Evolutionary conservation across 164 flowering plant species (phyloP), one percentile per base, ranked within the genome.

Genomic region (Warburgia ugandensis): DNA sequence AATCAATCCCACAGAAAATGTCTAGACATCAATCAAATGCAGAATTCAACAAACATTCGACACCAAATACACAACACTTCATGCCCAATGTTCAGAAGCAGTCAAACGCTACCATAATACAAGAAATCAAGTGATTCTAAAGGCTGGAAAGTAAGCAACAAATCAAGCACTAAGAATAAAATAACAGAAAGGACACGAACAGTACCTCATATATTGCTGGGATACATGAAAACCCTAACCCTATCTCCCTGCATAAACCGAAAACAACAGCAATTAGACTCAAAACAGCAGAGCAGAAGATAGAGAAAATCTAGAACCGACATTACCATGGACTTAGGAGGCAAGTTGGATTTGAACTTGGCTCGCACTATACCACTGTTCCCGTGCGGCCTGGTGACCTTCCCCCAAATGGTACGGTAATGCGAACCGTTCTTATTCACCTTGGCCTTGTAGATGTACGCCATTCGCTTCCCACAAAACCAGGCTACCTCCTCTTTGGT

Each of bases 191-290:
- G n/a, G n/a, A n/a, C n/a, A n/a, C n/a, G n/a, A 45, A 26, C 6
- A 7, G 22, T 26, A 22, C 40, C 26, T 80, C 50, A 83, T 14
- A 83, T 76, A 51, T 76, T 78, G 81, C 92, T 84, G 8, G 84
- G 94, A 59, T 81, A 84, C 94, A 84, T 79, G 63, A 81, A 76
- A 27, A 84, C 94, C 50, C 88, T 60, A 23, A 84, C 86, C 54
- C 66, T 76, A 30, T 45, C 67, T 36, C 88, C 94, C 92, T 84
- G 72, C 63, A 17, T 9, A 31, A 26, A 29, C 4, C 11, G 14
- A 29, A 16, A 7, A 12, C 14, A n/a, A 31, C 12, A 16, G 26
- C 25, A 46, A 19, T 45, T 20, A 27, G n/a, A 26, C 41, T 38
- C 33, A 3, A 26, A 28, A 5, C 21, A 45, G 7, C 26, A n/a